Evolutionary conservation across 345 rosid species (phyloP), one percentile per base, ranked within the genome.

Genomic region (Xanthoceras sorbifolium): DNA sequence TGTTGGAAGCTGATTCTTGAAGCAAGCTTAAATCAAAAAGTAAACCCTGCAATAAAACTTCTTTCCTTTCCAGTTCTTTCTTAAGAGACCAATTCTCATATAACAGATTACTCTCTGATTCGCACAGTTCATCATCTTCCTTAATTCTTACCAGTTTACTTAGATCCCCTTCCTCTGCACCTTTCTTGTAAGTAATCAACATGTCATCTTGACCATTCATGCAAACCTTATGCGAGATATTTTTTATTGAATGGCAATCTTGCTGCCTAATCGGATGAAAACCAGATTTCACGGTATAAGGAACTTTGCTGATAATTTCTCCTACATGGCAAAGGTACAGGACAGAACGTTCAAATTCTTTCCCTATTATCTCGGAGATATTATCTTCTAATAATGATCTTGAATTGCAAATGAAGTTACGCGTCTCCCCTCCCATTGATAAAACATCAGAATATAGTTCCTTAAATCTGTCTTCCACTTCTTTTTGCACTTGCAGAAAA

Each of bases 1-100:
- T 85, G 70, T 82, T 82, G 55, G 97, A 91, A 80, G 93, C 89
- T n/a, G 93, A 86, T 87, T 94, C 98, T 77, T 94, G 97, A 79
- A 94, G 84, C 82, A 94, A 86, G 84, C 90, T 84, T 78, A 94
- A 86, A 86, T 94, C 98, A 83, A 94, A 94, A 79, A 90, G 92
- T 87, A 94, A 84, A 77, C 97, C 97, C 83, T 90, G 90, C 73
- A 91, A 80, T 72, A 91, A 78, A 78, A 85, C 79, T 79, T 93
- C 91, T 83, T 91, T 94, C 81, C 97, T 90, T 79, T 89, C 87
- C 82, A 94, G 64, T 84, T 91, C 94, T 75, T 85, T 87, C 87
- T 83, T 87, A 67, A 94, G 93, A 71, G 84, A 81, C 71, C 78
- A 63, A 75, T 87, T 90, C 75, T 90, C 95, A 77, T 77, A 57